These are phyloP conservation scores for Madurella mycetomatis DNA, from an alignment of 2,329 filamentous ascomycete genomes.

Conservation along the genomic window DNA sequence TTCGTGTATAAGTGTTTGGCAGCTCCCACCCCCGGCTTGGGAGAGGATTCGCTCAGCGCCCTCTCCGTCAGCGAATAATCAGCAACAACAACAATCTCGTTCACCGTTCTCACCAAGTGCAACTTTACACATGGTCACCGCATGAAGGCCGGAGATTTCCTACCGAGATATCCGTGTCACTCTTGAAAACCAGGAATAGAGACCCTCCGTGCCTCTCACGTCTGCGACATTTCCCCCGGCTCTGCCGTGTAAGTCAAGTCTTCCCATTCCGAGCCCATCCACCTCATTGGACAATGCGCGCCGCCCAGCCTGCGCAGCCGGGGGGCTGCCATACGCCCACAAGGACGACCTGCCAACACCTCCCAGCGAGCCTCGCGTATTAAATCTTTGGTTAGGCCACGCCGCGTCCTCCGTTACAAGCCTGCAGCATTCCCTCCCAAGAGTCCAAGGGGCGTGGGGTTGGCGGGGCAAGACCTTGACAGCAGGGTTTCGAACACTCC, in stretches of 20 bases:
- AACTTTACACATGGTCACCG: too few relatives aligned
- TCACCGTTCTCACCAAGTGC: too few relatives aligned
- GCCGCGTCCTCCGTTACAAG: slow-evolving; percentile 9
- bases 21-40: not conserved
- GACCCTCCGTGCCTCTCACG: slow-evolving; percentile 1
- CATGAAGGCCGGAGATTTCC: not conserved
- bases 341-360: not conserved
- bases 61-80: too few relatives aligned
- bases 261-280: slow-evolving; percentile 7
- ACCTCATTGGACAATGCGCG: slow-evolving; percentile 10
- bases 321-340: not conserved
- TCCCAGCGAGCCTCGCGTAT: not conserved
- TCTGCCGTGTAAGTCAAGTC: slow-evolving; percentile 14
- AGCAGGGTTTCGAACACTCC: not conserved
- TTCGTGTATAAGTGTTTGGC: not conserved
- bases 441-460: not conserved
- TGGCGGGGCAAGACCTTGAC: not conserved
- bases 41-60: too few relatives aligned
- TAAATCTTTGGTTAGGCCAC: slow-evolving; percentile 6
- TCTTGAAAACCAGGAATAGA: not conserved
- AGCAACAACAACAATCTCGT: too few relatives aligned
- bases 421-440: not conserved
- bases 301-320: not conserved
- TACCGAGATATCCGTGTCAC: not conserved
- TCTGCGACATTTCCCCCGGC: not conserved